Percentiles rank a stretch among this genome's conserved stretches.
Conservation (phyloP, 352 stramenopile species). For the Pythium oligandrum region DNA sequence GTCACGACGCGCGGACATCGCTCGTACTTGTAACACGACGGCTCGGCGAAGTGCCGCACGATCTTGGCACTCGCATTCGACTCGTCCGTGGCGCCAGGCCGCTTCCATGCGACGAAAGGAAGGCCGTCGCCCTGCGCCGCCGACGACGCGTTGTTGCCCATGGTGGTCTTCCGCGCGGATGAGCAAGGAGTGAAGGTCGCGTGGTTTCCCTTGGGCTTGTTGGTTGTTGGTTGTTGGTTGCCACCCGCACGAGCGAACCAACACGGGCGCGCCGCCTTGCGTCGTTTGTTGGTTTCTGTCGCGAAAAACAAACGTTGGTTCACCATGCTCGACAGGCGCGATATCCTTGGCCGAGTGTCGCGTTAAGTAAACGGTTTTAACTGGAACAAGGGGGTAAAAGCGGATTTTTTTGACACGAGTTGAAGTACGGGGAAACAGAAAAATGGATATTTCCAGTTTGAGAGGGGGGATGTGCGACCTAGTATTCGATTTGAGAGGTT, state of each 20-base stretch:
- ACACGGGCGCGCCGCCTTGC: not conserved
- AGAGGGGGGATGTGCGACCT: not conserved
- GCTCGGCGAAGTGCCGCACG: slow-evolving; percentile 75
- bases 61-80: slow-evolving; percentile 1
- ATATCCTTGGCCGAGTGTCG: not conserved
- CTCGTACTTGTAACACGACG: slow-evolving; percentile 79
- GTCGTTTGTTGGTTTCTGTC: not conserved
- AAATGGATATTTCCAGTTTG: slow-evolving; percentile 3
- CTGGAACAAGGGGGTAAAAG: slow-evolving; percentile 1
- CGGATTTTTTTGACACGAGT: not conserved
- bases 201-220: not conserved
- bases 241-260: not conserved
- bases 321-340: not conserved
- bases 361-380: slow-evolving; percentile 21
- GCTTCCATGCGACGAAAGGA: slow-evolving; percentile 67
- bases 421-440: not conserved
- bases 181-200: not conserved
- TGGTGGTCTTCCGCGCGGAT: slow-evolving; percentile 3
- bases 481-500: slow-evolving; percentile 25
- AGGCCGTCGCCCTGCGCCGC: slow-evolving; percentile 34
- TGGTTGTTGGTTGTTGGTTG: slow-evolving; percentile 4
- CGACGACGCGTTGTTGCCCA: slow-evolving; percentile 19
- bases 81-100: not conserved
- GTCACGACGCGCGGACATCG: slow-evolving; percentile 45
- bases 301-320: slow-evolving; percentile 5